A percentile compares a stretch with the other conserved stretches of the same genome.
These are phyloP conservation scores for Stellera chamaejasme DNA, from an alignment of 345 rosid species.

Conservation along the genomic window DNA sequence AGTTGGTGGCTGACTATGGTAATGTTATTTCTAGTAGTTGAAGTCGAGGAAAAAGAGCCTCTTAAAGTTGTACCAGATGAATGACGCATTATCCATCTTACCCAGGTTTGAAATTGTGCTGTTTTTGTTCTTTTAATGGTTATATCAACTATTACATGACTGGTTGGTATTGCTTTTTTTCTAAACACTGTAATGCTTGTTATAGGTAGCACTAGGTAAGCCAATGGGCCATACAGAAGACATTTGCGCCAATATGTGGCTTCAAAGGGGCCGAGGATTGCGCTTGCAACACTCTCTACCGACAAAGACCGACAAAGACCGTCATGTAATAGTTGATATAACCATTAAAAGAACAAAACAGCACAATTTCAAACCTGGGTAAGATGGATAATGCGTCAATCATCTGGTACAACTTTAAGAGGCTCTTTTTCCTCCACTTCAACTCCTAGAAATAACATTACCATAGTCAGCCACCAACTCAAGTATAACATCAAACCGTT, in stretches of 20 bases:
- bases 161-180: background rate
- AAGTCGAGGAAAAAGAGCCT: slow-evolving; percentile 54
- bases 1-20: background rate
- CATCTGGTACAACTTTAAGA: slow-evolving; percentile 23
- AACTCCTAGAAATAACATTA: slow-evolving; percentile 27
- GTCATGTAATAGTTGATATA: too few species aligned
- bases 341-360: background rate
- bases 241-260: slow-evolving; percentile 37
- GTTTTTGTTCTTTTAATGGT: background rate
- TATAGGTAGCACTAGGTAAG: slow-evolving; percentile 64
- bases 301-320: slow-evolving; percentile 44
- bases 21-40: slow-evolving; percentile 33
- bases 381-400: slow-evolving; percentile 29
- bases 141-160: too few species aligned
- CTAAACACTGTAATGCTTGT: background rate
- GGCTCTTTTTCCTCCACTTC: slow-evolving; percentile 62
- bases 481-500: too few species aligned
- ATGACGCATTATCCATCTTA: slow-evolving; percentile 31
- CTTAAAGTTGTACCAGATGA: slow-evolving; percentile 24
- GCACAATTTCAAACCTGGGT: slow-evolving; percentile 33
- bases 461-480: background rate
- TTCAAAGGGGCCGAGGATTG: slow-evolving; percentile 33
- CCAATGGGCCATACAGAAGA: slow-evolving; percentile 35
- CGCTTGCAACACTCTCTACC: slow-evolving; percentile 46
- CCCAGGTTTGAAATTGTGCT: slow-evolving; percentile 31